Evolutionary conservation across 495 filamentous ascomycete genomes (phyloP), one percentile per base, ranked within the genome.

Genomic region (Bacidia gigantensis): DNA sequence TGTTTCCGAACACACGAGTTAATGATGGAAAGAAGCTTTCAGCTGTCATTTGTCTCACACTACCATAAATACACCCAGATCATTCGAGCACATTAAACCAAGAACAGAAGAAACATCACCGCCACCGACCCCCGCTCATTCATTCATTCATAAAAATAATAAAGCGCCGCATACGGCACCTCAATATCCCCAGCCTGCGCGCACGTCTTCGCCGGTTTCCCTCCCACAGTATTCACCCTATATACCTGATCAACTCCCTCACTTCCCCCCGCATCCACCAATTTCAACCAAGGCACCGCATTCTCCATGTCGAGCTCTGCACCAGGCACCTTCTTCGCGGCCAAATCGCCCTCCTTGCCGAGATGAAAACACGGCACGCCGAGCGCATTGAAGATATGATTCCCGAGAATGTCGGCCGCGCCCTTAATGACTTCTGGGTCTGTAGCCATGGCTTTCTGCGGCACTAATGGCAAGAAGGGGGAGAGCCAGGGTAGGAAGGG

Each of bases 151-250:
- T 78, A 86, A 51, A 87, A 78, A 80, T 79, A 86, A 63, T 89
- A 89, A 62, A 78, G 75, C 0, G 84, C 76, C 0, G 81, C 67
- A 64, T 87, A 89, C 11, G 77, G 71, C 3, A 86, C 72, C 58
- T 71, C 61, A 25, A 73, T 60, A 1, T 65, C 60, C 10, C 54
- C 57, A 0, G 67, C 68, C 0, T 56, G 64, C 25, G 60, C 56
- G 51, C 70, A 74, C 11, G 72, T 80, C n/a, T 66, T 48, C 42
- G 73, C 71, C 7, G 76, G 48, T 25, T 58, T 60, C 18, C 84
- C 84, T n/a, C 79, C 79, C 11, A 77, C 77, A 0, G 83, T 87
- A 50, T 76, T 62, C 18, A 88, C 76, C 29, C 84, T 75, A 60
- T 86, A 87, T 2, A 86, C 79, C 35, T 73, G 62, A 55, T 67